Conservation (phyloP, 257 asterid genomes). For the Phtheirospermum japonicum region DNA sequence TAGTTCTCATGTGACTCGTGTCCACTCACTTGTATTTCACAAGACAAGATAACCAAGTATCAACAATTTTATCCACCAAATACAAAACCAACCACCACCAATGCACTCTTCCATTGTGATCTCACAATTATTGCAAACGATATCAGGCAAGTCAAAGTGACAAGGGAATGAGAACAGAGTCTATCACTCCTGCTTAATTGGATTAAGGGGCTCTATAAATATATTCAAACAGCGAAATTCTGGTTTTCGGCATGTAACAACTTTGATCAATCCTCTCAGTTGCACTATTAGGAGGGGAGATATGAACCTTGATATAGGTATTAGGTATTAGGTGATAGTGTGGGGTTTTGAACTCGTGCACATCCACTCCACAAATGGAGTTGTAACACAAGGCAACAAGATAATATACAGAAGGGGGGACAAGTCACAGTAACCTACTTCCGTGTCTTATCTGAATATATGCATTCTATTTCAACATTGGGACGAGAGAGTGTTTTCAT, state of each 20-base stretch:
- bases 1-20: background rate
- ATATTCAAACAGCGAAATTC: background rate
- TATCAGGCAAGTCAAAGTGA: background rate
- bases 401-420: background rate
- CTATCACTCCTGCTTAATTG: conserved; percentile 12
- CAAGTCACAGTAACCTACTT: background rate
- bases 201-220: background rate
- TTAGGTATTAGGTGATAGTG: background rate
- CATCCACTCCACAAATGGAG: background rate
- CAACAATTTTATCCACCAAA: background rate
- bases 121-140: background rate
- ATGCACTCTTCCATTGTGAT: background rate
- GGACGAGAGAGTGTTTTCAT: background rate
- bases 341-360: background rate
- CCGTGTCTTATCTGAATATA: background rate
- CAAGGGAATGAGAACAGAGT: background rate
- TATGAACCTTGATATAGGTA: background rate
- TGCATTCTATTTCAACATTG: background rate
- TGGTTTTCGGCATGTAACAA: background rate
- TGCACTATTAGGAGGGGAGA: background rate
- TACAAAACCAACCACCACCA: background rate
- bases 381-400: conserved; percentile 5
- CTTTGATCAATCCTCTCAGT: background rate
- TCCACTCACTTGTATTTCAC: background rate
- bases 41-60: conserved; percentile 3